Conservation (phyloP, 257 asterid genomes). For the Nicotiana benthamiana region DNA sequence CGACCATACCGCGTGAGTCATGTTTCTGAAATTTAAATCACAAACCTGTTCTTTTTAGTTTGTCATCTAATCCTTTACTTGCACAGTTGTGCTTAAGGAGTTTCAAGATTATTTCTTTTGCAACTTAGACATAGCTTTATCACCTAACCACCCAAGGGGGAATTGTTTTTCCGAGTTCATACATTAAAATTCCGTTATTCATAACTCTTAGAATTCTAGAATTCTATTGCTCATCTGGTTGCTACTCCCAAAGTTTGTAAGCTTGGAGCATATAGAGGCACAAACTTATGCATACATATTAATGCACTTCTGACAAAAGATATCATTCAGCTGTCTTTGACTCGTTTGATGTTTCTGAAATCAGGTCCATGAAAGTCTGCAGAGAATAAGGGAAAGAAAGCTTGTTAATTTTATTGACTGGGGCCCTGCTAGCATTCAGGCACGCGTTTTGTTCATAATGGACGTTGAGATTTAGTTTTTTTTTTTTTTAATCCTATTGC, state of each 20-base stretch:
- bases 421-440: slow-evolving; percentile 99
- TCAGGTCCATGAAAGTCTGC: slow-evolving; percentile 97
- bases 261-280: neutral
- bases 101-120: neutral
- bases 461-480: neutral
- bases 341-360: slow-evolving; percentile 18
- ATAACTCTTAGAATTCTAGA: neutral
- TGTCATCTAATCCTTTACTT: neutral
- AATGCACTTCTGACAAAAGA: neutral
- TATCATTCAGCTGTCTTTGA: slow-evolving; percentile 6
- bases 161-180: neutral
- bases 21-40: neutral
- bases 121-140: slow-evolving; percentile 1
- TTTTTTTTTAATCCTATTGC: slow-evolving; percentile 3
- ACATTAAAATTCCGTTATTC: neutral
- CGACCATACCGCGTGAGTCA: neutral
- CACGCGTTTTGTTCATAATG: slow-evolving; percentile 11
- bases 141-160: neutral
- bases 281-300: neutral
- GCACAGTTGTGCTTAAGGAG: neutral
- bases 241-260: neutral
- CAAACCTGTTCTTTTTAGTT: neutral
- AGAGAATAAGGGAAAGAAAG: slow-evolving; percentile 94
- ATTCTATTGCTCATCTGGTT: neutral
- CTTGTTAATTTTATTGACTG: slow-evolving; percentile 97